phyloP scores from a whole-genome alignment of 1,284 basidiomycete species.

The Sanghuangporus weigelae region DNA sequence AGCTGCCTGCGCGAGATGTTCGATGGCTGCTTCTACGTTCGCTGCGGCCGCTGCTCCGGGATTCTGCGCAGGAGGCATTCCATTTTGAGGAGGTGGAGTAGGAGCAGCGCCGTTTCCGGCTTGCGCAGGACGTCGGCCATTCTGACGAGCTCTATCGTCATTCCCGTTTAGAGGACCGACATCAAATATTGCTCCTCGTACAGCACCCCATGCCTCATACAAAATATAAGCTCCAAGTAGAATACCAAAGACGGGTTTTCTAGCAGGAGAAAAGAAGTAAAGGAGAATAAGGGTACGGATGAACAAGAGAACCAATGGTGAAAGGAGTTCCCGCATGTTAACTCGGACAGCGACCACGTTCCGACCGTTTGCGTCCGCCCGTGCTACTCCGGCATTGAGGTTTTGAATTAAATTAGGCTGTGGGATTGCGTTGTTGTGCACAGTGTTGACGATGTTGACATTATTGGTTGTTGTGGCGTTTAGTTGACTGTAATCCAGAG shows the following conservation, averaged over 20 bases:
- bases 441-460: conserved; percentile 12
- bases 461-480: background rate
- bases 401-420: conserved; percentile 14
- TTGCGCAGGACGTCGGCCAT: background rate
- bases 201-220: conserved; percentile 74
- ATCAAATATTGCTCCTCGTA: conserved; percentile 50
- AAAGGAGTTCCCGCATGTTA: conserved; percentile 55
- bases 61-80: conserved; percentile 11
- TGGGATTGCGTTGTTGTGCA: conserved; percentile 4
- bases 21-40: conserved; percentile 36
- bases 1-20: conserved; percentile 53
- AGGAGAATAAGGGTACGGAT: conserved; percentile 66
- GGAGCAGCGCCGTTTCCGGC: conserved; percentile 7
- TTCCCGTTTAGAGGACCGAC: background rate
- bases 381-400: conserved; percentile 23
- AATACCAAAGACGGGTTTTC: conserved; percentile 66
- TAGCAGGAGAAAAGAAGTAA: conserved; percentile 74
- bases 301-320: conserved; percentile 60
- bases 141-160: conserved; percentile 2
- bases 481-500: conserved; percentile 5
- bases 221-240: conserved; percentile 64
- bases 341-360: conserved; percentile 32
- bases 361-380: conserved; percentile 18
- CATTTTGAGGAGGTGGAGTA: conserved; percentile 23
- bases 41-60: conserved; percentile 10